Base-by-base conservation (phyloP, 352 stramenopile genomes). In the Blastocystis hominis region DNA sequence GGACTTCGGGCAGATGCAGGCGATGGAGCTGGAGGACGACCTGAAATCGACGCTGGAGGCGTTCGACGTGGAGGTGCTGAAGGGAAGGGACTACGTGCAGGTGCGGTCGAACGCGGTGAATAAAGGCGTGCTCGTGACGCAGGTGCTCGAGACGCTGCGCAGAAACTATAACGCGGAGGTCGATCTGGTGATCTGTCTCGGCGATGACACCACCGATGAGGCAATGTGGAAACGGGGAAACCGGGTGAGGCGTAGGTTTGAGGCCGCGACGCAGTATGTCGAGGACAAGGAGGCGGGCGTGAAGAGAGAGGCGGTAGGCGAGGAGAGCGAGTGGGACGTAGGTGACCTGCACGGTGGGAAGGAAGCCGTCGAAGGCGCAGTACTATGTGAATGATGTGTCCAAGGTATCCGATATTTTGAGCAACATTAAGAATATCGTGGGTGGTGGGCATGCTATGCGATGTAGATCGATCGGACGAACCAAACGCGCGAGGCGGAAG, bases 151-250 rank as follows among this genome's bases (percentile, higher is more conserved):
- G 72, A 72, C 81, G 56, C 76, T 91, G 40, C 75, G 86, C n/a
- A 15, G 63, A 24, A 61, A 47, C 40, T 64, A 24, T 20, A 59
- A 89, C 15, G 30, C 15, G n/a, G 15, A n/a, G 9, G 9, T 86
- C 20, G 97, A 99, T 87, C 99, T 99, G 91, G 92, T 98, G 7
- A 89, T 98, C 69, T 96, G 94, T 76, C 90, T 99, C 69, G 97
- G 97, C 70, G 97, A 99, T 90, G 97, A 99, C 89, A 91, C 95
- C 76, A 98, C 95, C 87, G 97, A 99, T 89, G 97, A 99, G 90
- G 94, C 97, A 80, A 98, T 99, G 96, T 98, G n/a, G 24, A 15
- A 63, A n/a, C 15, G 20, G 15, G 38, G 30, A 24, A 1, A 3
- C 2, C 24, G 2, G 9, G 38, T 79, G 13, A 56, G 20, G 10